Base-by-base conservation (phyloP, 225 moss, liverwort and hornwort genomes). In the Asterella californica region DNA sequence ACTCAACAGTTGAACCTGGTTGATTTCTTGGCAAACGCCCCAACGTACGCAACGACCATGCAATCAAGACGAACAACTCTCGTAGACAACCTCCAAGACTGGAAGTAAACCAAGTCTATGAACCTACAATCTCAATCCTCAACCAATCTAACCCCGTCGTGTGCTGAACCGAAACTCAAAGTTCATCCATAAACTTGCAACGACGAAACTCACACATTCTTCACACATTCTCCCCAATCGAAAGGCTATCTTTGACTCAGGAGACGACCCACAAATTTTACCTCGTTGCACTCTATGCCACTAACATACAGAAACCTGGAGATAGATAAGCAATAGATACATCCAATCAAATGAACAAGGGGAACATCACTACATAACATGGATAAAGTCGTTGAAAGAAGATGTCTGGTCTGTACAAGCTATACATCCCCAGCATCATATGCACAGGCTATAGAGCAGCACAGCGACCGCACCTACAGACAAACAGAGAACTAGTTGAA, bases 401-500 rank as follows among this genome's bases (percentile, higher is more conserved):
- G 71, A 9, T 70, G 25, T 47, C 46, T 46, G 71, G 46, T 47
- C 25, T 71, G 71, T 71, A 71, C 46, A 71, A 71, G 71, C 47
- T 10, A 47, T 46, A 71, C 47, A 47, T 46, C n/a, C 47, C 71
- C 71, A 71, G 47, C 71, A 71, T 71, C 71, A 48, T 71, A 59
- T 76, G 11, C 33, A 37, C 75, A 76, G 12, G 59, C 24, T 34
- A 57, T 9, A 38, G 55, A 76, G 75, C 75, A 76, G n/a, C 57
- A 32, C 52, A 59, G 57, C 19, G 25, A 76, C 57, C 36, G 52
- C 59, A 52, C 52, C 59, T 76, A 76, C 34, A 76, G 57, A 76
- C 37, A 59, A 59, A 76, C 75, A 76, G 36, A 34, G 37, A 76
- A 42, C 75, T 76, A 57, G 52, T 25, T 76, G 57, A 59, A 59